Conservation (phyloP, 2,329 filamentous ascomycete genomes). For the Beauveria rudraprayagi region DNA sequence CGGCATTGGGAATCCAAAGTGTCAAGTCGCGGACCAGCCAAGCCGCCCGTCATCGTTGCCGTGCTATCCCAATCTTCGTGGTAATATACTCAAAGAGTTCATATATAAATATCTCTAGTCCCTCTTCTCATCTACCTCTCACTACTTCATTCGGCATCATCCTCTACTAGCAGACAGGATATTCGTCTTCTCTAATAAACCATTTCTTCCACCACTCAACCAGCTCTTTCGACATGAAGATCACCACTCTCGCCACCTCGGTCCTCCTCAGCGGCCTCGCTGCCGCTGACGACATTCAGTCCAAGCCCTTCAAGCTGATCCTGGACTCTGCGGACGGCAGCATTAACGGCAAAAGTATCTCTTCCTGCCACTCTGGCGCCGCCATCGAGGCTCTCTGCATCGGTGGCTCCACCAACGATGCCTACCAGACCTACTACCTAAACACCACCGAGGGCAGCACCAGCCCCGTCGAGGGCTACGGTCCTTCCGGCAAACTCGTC, state of each 20-base stretch:
- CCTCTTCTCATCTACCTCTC: too few relatives aligned
- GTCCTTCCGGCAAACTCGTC: conserved; percentile 3
- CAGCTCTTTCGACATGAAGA: conserved; percentile 8
- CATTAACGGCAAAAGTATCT: background rate
- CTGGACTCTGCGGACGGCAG: background rate
- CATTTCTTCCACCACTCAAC: background rate
- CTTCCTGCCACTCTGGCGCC: conserved; percentile 8
- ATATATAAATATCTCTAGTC: too few relatives aligned
- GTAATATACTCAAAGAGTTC: too few relatives aligned
- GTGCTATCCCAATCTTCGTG: too few relatives aligned
- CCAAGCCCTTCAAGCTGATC: conserved; percentile 11
- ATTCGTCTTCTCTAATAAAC: too few relatives aligned
- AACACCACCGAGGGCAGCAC: conserved; percentile 9
- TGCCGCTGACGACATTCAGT: conserved; percentile 8
- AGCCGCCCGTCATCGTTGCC: too few relatives aligned
- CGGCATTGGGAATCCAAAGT: too few relatives aligned
- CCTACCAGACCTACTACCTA: background rate
- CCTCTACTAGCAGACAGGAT: background rate
- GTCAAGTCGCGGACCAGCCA: too few relatives aligned
- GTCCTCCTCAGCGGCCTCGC: conserved; percentile 6
- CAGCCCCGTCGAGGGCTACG: background rate
- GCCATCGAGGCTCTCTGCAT: conserved; percentile 10
- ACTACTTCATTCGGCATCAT: background rate
- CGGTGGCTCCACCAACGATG: too few relatives aligned
- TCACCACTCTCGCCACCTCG: conserved; percentile 4